Conservation (phyloP, 106 monocot species). For the Dendrobium officinale region DNA sequence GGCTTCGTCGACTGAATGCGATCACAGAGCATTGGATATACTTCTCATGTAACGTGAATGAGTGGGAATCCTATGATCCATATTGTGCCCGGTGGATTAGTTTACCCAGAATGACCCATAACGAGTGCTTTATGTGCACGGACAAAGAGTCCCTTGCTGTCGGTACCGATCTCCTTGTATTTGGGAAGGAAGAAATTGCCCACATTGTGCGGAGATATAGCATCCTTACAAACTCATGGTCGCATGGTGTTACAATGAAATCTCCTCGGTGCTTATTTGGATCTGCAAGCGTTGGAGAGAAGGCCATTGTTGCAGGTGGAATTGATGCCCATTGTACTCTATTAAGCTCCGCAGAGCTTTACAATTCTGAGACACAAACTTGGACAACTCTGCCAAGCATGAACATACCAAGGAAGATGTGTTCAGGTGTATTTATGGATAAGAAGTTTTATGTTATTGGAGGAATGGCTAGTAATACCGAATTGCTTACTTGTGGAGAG, state of each 20-base stretch:
- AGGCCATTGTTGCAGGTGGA: constrained; percentile 79
- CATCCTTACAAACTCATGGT: constrained; percentile 61
- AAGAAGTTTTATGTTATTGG: constrained; percentile 86
- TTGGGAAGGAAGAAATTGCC: constrained; percentile 57
- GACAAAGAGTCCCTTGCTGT: constrained; percentile 93
- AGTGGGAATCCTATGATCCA: constrained; percentile 78
- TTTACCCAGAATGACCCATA: constrained; percentile 52
- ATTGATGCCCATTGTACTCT: constrained; percentile 37
- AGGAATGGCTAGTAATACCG: constrained; percentile 41
- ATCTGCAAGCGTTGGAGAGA: constrained; percentile 67
- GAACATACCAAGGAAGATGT: constrained; percentile 69
- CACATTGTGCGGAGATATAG: constrained; percentile 60
- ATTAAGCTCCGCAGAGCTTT: constrained; percentile 64
- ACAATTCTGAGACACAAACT: constrained; percentile 52
- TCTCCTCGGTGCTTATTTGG: constrained; percentile 74
- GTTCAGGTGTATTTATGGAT: constrained; percentile 88
- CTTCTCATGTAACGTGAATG: constrained; percentile 68
- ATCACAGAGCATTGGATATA: constrained; percentile 77
- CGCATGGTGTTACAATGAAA: constrained; percentile 53
- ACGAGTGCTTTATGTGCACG: constrained; percentile 69
- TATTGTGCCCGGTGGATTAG: constrained; percentile 50
- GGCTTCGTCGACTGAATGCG: constrained; percentile 30
- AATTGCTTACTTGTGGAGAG: constrained; percentile 68
- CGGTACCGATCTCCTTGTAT: constrained; percentile 79
- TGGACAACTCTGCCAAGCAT: constrained; percentile 69